Conservation (phyloP, 805 yeast genomes). For the Myxozyma neglecta region DNA sequence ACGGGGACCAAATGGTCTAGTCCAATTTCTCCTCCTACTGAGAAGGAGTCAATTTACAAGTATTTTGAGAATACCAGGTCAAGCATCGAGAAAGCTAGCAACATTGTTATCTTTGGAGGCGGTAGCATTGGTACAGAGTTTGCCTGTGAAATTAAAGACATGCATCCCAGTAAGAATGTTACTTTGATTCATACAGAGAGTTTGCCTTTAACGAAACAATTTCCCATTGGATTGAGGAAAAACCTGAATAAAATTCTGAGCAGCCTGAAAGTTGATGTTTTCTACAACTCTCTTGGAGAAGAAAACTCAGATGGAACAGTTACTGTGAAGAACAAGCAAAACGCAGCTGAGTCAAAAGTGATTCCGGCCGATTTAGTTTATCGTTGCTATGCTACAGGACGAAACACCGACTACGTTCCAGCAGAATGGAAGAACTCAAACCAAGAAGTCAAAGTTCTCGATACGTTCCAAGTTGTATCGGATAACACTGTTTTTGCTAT, state of each 20-base stretch:
- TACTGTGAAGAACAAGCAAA: not conserved
- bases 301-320: slow-evolving; percentile 8
- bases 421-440: slow-evolving; percentile 2
- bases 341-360: not conserved
- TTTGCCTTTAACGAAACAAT: slow-evolving; percentile 10
- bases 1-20: slow-evolving; percentile 6
- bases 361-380: slow-evolving; percentile 15
- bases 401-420: slow-evolving; percentile 7
- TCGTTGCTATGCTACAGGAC: not conserved
- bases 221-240: slow-evolving; percentile 11
- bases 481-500: slow-evolving; percentile 10
- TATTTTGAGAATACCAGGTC: slow-evolving; percentile 17
- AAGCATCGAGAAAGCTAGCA: slow-evolving; percentile 42
- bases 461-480: not conserved
- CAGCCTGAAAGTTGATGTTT: slow-evolving; percentile 26
- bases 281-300: slow-evolving; percentile 13
- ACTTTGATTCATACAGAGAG: slow-evolving; percentile 32
- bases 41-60: not conserved
- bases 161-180: slow-evolving; percentile 43
- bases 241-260: slow-evolving; percentile 22
- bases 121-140: slow-evolving; percentile 55
- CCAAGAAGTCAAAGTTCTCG: slow-evolving; percentile 3
- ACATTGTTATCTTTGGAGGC: slow-evolving; percentile 51
- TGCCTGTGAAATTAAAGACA: slow-evolving; percentile 49
- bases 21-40: slow-evolving; percentile 6